Base-by-base conservation (phyloP, 345 rosid species). In the Citrus glauca region DNA sequence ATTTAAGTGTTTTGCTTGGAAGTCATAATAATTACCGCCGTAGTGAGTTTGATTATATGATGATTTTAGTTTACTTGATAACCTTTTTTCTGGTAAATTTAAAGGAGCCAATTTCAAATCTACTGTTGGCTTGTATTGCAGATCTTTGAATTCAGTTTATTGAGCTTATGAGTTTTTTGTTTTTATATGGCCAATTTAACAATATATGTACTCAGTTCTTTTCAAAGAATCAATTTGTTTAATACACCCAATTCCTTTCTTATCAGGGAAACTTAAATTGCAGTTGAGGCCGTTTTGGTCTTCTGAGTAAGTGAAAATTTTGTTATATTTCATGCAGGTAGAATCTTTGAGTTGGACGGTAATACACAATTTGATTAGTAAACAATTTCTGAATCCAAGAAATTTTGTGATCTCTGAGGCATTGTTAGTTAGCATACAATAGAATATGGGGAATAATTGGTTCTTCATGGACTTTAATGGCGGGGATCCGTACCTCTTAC, bases 391-490 rank as follows among this genome's bases (percentile, higher is more conserved):
- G 25, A 32, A 59, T 66, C 50, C 61, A 71, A 45, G 78, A 72
- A 70, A 70, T 53, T 30, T 70, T 33, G 61, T 76, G 76, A 19
- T 77, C 76, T 28, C 77, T 78, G 84, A 69, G 59, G 71, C 24
- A 63, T 71, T 64, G 53, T 62, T 62, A 25, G n/a, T 30, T 66
- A 25, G 25, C 25, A 57, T 48, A 48, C 48, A 6, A 25, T 57
- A 64, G 13, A 65, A 37, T 24, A 90, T 90, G 95, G 2, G 84
- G 80, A 82, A 84, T 70, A 72, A 68, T 83, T 82, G 88, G 90
- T 69, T 80, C 38, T 82, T 85, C 69, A 84, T 81, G 87, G 90
- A 90, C 87, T 74, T 85, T 2, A 85, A 90, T 40, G 87, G 90
- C 62, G 85, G 84, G 61, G 78, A 83, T 78, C 81, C 89, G 1